Evolutionary conservation across 495 filamentous ascomycete genomes (phyloP), one percentile per base, ranked within the genome.

Genomic region (Annulohypoxylon stygium): DNA sequence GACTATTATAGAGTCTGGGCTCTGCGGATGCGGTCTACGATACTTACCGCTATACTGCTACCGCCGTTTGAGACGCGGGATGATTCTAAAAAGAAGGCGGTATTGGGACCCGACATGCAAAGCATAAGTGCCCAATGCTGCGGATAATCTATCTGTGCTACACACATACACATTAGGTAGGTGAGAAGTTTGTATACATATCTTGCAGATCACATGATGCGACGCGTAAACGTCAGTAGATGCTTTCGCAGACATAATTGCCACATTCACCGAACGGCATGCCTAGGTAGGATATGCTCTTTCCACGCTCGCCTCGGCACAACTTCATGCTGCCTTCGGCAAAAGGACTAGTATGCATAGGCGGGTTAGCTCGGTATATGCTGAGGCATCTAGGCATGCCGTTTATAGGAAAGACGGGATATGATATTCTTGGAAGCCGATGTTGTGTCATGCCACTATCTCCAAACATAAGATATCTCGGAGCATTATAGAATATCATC

Each of bases 71-170:
- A 20, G 23, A 48, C 39, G 33, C 39, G 33, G 18, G 10, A 50
- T 63, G 41, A 14, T 26, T 53, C 2, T 34, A 26, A 26, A 67
- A 26, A 53, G 23, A 34, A 53, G 54, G 3, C 33, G 50, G 41
- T 54, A 30, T 61, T 59, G 65, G 26, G 41, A 61, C 65, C 45
- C 43, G 5, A 41, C 9, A 67, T 57, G 45, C 65, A 23, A 60
- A 47, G 45, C 45, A 61, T 20, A 10, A 39, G 33, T 59, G 45
- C 41, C 53, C 54, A 60, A 67, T 43, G 55, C 55, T 61, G 43
- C 30, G 39, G 54, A 41, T n/a, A 67, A 48, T 34, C 11, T 30
- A 37, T 59, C 53, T 16, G 64, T 39, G 36, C 48, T 18, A 50
- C 39, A 23, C 16, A 34, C 41, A 36, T 50, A 23, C 53, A 54